Evolutionary conservation across 495 filamentous ascomycete species (phyloP), one percentile per base, ranked within the genome.

Genomic region (Recurvomyces mirabilis): DNA sequence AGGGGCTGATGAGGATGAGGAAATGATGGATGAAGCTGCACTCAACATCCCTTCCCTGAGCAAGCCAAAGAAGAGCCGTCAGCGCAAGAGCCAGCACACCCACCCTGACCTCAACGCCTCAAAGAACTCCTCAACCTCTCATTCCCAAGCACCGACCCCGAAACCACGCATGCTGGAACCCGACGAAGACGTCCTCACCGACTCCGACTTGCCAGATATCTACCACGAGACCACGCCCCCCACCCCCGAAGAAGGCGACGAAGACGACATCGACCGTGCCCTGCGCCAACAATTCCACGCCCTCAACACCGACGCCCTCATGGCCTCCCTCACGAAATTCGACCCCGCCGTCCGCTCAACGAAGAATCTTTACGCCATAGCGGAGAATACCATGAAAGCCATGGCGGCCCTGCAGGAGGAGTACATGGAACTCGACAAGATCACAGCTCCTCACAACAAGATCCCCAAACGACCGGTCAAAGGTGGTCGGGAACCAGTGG

Each of bases 401-500:
- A 51, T 88, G 41, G 62, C 65, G 30, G 61, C 63, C 4, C 79
- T 77, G 66, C 78, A 87, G 56, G 66, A 77, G 14, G 78, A 87
- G 52, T 83, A 70, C 52, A 54, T 75, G 11, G 67, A 67, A 13
- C 68, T 87, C 4, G 70, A 78, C 43, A 70, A 71, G 41, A 63
- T 76, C 26, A 65, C 59, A 19, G 62, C 64, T 12, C 62, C 59
- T 3, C 57, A 65, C 43, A 43, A 55, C 11, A 56, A 62, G 41
- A 54, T 64, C n/a, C 62, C 64, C 11, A 61, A 61, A 46, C 62
- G 60, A 38, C 61, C 59, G 3, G 55, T 55, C 20, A 61, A 60
- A 34, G 64, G 64, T 17, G 62, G 63, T 13, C 48, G 61, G 0
- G 25, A 53, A 10, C 54, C 61, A 2, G 36, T 63, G 10, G 53